Evolutionary conservation across 2,329 filamentous ascomycete genomes (phyloP).

Genomic region (Purpureocillium lavendulum): DNA sequence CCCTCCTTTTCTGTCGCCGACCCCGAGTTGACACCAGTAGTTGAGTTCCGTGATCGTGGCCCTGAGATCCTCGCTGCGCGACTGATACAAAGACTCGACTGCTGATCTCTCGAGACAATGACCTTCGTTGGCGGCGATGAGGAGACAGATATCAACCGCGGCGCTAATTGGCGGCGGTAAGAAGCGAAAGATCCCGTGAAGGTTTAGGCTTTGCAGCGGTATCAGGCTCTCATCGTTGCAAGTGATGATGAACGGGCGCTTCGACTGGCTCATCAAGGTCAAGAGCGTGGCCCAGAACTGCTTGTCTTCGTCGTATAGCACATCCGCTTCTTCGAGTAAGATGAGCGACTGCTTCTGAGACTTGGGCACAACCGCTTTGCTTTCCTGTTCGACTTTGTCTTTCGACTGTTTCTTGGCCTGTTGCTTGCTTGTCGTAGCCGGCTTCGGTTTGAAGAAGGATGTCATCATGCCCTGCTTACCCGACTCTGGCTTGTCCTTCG

Average conservation of each 20-base stretch:
- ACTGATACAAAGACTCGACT: conserved; percentile 61
- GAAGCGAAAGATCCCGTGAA: conserved; percentile 81
- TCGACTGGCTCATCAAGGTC: conserved; percentile 72
- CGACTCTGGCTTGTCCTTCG: conserved; percentile 36
- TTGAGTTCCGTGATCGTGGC: conserved; percentile 77
- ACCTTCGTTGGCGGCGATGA: conserved; percentile 81
- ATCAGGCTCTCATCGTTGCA: conserved; percentile 88
- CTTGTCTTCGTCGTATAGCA: conserved; percentile 92
- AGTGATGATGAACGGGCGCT: conserved; percentile 87
- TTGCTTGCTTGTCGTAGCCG: conserved; percentile 16
- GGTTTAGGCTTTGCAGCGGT: conserved; percentile 62
- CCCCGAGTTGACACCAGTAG: conserved; percentile 94
- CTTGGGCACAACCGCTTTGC: conserved; percentile 27
- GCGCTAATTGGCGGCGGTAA: conserved; percentile 55
- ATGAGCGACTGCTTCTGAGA: conserved; percentile 90
- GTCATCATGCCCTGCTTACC: conserved; percentile 73
- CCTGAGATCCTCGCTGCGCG: conserved; percentile 64
- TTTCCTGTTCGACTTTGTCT: conserved; percentile 16
- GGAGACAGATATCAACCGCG: conserved; percentile 70
- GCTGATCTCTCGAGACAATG: conserved; percentile 65
- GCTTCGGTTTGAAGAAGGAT: conserved; percentile 65
- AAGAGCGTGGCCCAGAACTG: conserved; percentile 85
- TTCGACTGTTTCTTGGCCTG: conserved; percentile 16
- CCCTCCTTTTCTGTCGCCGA: conserved; percentile 82
- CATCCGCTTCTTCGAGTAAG: conserved; percentile 84